phyloP scores from a whole-genome alignment of 139 green algal genomes.

The Mesostigma viride region DNA sequence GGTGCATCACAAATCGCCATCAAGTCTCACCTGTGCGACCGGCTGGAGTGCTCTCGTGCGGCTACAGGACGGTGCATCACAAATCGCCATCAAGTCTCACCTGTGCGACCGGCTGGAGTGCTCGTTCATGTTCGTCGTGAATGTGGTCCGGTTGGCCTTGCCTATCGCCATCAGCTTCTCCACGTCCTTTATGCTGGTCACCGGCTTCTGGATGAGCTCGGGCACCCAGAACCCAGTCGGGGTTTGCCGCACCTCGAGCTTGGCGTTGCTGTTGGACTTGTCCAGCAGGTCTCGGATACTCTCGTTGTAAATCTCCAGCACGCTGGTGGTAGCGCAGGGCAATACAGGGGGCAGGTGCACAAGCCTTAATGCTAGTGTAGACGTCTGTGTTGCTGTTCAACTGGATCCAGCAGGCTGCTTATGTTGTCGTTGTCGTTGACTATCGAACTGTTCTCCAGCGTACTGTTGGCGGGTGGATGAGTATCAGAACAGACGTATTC shows the following conservation, averaged over 20 bases:
- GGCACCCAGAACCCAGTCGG: too few relatives aligned
- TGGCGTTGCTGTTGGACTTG: too few relatives aligned
- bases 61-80: neutral
- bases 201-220: neutral
- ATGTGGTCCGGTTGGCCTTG: neutral
- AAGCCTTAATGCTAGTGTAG: too few relatives aligned
- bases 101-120: conserved; percentile 35
- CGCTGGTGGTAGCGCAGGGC: too few relatives aligned
- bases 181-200: neutral
- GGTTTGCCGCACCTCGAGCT: too few relatives aligned
- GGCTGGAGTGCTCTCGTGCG: conserved; percentile 2
- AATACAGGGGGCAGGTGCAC: too few relatives aligned
- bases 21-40: conserved; percentile 37
- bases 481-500: too few relatives aligned
- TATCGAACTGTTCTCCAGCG: too few relatives aligned
- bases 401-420: too few relatives aligned
- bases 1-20: neutral
- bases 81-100: conserved; percentile 8
- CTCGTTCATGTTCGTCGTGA: conserved; percentile 24
- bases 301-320: conserved; percentile 33
- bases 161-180: conserved; percentile 10
- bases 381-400: too few relatives aligned
- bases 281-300: conserved; percentile 18
- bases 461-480: too few relatives aligned
- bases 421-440: too few relatives aligned